A percentile compares a stretch with the other conserved stretches of the same genome.
These are phyloP conservation scores for Volutella citrinella DNA, from an alignment of 2,329 filamentous ascomycete genomes.

Conservation along the genomic window DNA sequence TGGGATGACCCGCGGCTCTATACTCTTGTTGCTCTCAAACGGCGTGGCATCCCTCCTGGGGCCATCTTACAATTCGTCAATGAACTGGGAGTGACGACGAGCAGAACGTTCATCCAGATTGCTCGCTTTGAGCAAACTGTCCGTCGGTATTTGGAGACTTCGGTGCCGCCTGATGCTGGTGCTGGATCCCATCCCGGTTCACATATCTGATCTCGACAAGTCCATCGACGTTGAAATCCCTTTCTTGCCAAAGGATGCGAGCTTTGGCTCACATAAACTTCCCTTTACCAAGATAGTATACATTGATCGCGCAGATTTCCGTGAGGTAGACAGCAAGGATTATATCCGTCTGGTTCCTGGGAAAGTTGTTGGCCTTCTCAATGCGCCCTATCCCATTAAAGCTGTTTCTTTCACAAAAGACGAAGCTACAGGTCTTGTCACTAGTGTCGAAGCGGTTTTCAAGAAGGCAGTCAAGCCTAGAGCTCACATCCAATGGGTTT, in stretches of 20 bases:
- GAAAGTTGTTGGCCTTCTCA: slow-evolving; percentile 72
- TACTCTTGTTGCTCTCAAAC: slow-evolving; percentile 80
- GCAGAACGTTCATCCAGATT: slow-evolving; percentile 75
- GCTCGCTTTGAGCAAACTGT: slow-evolving; percentile 82
- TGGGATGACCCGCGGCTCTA: slow-evolving; percentile 93
- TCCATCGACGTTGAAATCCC: slow-evolving; percentile 63
- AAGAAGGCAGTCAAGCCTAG: slow-evolving; percentile 74
- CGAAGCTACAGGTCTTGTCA: slow-evolving; percentile 59
- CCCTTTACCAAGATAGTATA: slow-evolving; percentile 75
- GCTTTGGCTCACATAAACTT: slow-evolving; percentile 58
- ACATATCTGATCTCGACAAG: slow-evolving; percentile 72
- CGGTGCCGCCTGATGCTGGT: slow-evolving; percentile 88
- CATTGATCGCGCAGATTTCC: slow-evolving; percentile 80
- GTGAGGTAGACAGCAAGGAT: slow-evolving; percentile 69
- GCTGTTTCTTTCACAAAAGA: slow-evolving; percentile 70
- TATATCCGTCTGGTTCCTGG: slow-evolving; percentile 80
- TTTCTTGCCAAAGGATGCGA: slow-evolving; percentile 78
- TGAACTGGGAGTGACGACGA: slow-evolving; percentile 86
- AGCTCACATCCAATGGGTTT: slow-evolving; percentile 87
- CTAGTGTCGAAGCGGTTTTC: slow-evolving; percentile 59
- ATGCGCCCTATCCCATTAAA: slow-evolving; percentile 68
- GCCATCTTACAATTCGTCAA: slow-evolving; percentile 88
- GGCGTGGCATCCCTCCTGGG: slow-evolving; percentile 82
- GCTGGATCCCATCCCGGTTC: slow-evolving; percentile 77
- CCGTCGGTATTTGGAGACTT: slow-evolving; percentile 80